These are phyloP conservation scores for Conringia planisiliqua DNA, from an alignment of 345 rosid genomes.

Conservation along the genomic window DNA sequence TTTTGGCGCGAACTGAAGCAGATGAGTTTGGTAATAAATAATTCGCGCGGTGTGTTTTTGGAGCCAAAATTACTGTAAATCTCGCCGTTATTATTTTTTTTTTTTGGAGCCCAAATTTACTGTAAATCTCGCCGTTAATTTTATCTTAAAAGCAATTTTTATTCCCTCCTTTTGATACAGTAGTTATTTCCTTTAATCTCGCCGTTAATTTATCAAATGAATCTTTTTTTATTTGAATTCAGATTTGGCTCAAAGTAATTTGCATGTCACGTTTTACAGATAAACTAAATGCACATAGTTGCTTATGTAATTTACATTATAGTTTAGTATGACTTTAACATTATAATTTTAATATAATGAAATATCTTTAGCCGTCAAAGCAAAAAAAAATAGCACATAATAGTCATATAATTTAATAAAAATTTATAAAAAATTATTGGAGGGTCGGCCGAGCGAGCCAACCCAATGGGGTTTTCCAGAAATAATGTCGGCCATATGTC, in stretches of 20 bases:
- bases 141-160: not conserved
- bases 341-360: too few relatives aligned
- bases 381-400: too few relatives aligned
- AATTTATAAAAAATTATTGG: not conserved
- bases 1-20: conserved; percentile 15
- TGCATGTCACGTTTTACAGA: not conserved
- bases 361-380: too few relatives aligned
- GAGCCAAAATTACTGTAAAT: conserved; percentile 20
- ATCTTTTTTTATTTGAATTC: too few relatives aligned
- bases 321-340: too few relatives aligned
- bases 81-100: not conserved
- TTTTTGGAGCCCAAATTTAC: conserved; percentile 20
- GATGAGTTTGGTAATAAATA: not conserved
- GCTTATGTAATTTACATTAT: too few relatives aligned
- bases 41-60: conserved; percentile 14
- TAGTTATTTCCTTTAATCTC: not conserved
- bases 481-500: conserved; percentile 93
- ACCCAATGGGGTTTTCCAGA: conserved; percentile 48
- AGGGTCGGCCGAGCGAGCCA: conserved; percentile 90
- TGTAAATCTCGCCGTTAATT: conserved; percentile 12
- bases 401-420: not conserved
- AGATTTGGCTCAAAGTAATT: not conserved
- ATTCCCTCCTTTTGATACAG: not conserved
- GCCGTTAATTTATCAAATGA: not conserved
- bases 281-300: too few relatives aligned